A percentile compares a stretch with the other conserved stretches of the same genome.
phyloP scores from a whole-genome alignment of 768 basidiomycete species.

The Fomitopsis pulvina region DNA sequence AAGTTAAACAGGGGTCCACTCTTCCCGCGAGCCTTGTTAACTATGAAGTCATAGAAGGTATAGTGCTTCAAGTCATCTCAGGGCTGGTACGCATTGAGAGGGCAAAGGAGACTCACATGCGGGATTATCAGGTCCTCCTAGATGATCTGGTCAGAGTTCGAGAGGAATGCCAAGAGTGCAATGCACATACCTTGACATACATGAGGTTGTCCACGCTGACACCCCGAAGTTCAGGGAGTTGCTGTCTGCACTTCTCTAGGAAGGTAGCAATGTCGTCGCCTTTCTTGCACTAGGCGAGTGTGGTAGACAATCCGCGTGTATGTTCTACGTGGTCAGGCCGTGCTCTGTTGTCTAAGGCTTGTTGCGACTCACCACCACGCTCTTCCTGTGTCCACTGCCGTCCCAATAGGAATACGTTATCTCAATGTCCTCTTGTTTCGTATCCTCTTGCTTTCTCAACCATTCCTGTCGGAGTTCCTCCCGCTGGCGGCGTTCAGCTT shows the following conservation, averaged over 20 bases:
- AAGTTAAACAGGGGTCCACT: conserved; percentile 98
- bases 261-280: conserved; percentile 85
- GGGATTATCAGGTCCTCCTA: conserved; percentile 98
- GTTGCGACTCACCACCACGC: conserved; percentile 61
- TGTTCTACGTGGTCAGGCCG: conserved; percentile 19
- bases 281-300: conserved; percentile 78
- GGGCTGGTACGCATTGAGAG: neutral
- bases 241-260: conserved; percentile 87
- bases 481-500: conserved; percentile 80
- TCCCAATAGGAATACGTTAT: conserved; percentile 98
- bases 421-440: conserved; percentile 75
- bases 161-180: neutral
- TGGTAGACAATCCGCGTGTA: conserved; percentile 8
- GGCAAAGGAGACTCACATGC: conserved; percentile 49
- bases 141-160: conserved; percentile 11
- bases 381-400: conserved; percentile 93
- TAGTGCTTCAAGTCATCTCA: conserved; percentile 56
- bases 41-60: conserved; percentile 97
- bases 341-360: neutral
- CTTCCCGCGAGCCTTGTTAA: conserved; percentile 98
- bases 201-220: conserved; percentile 94
- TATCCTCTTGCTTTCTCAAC: conserved; percentile 64
- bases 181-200: conserved; percentile 79
- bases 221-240: conserved; percentile 87
- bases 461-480: conserved; percentile 89